phyloP scores from a whole-genome alignment of 768 basidiomycete genomes.

The Rhodocollybia butyracea region DNA sequence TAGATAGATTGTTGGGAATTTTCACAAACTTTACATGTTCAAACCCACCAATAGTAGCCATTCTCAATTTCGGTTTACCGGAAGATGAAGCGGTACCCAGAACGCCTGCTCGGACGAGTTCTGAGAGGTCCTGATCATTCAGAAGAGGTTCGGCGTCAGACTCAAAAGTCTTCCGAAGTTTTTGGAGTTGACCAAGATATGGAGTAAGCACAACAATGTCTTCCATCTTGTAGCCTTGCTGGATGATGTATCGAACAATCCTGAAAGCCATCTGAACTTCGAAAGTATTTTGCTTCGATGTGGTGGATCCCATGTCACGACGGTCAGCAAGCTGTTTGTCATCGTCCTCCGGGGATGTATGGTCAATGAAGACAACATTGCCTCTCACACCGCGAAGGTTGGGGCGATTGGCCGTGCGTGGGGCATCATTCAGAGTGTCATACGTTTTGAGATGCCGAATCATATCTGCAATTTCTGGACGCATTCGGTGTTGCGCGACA shows the following conservation, averaged over 20 bases:
- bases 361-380: conserved; percentile 62
- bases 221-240: conserved; percentile 64
- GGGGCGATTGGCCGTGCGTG: conserved; percentile 44
- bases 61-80: conserved; percentile 43
- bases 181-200: conserved; percentile 61
- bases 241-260: conserved; percentile 60
- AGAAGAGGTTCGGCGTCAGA: conserved; percentile 54
- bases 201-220: conserved; percentile 66
- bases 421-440: conserved; percentile 53
- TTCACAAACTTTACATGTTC: conserved; percentile 17
- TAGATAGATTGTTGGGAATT: conserved; percentile 31
- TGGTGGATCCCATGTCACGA: conserved; percentile 40
- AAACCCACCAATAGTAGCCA: conserved; percentile 62
- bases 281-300: conserved; percentile 59
- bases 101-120: conserved; percentile 56
- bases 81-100: conserved; percentile 32
- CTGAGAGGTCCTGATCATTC: conserved; percentile 58
- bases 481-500: conserved; percentile 64
- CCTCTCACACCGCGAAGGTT: conserved; percentile 51
- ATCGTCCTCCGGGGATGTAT: conserved; percentile 53
- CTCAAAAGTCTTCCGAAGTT: conserved; percentile 44
- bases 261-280: conserved; percentile 66
- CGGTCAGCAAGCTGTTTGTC: conserved; percentile 36
- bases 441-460: conserved; percentile 65
- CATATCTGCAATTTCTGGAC: conserved; percentile 65